Evolutionary conservation across 768 basidiomycete genomes (phyloP), one percentile per base, ranked within the genome.

Genomic region (Leccinellum albellum): DNA sequence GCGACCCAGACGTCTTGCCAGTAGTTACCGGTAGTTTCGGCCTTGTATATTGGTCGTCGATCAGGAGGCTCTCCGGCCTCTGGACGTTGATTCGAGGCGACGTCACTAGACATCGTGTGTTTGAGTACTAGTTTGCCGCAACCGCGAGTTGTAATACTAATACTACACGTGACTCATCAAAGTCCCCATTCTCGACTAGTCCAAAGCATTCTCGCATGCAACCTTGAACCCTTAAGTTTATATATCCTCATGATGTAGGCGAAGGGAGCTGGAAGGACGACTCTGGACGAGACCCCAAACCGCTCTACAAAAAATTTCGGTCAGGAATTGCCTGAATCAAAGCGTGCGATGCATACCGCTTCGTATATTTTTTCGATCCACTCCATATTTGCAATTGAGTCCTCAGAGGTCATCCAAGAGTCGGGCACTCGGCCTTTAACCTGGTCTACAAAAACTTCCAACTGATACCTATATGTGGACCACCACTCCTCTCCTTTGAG

Each of bases 361-460:
- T 73, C 74, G 62, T 87, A 87, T 15, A 87, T 74, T 51, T 73
- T 72, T 62, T 87, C 86, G 47, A 87, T 78, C 66, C 75, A 80
- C 59, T 78, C 70, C 77, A 85, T 83, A 50, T 85, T 81, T 53
- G 71, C 68, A 46, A 87, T 67, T 2, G 82, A 79, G 63, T 85
- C 82, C 54, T 86, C 79, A 14, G 68, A 70, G 7, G 72, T 66
- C 35, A 86, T 61, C 86, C 86, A 88, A 14, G 76, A 77, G 55
- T 79, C 75, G 2, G 83, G 81, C 21, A 70, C 66, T 32, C 79
- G 73, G 17, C 83, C 84, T 56, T 74, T 74, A 46, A 88, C 58
- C 65, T 75, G 78, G 63, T 88, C 81, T 8, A 87, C 80, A 55
- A 86, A 86, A 7, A 81, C 82, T 70, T 87, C 84, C 35, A 87